These are phyloP conservation scores for Cryphonectria parasitica DNA, from an alignment of 2,329 filamentous ascomycete genomes.

Conservation along the genomic window DNA sequence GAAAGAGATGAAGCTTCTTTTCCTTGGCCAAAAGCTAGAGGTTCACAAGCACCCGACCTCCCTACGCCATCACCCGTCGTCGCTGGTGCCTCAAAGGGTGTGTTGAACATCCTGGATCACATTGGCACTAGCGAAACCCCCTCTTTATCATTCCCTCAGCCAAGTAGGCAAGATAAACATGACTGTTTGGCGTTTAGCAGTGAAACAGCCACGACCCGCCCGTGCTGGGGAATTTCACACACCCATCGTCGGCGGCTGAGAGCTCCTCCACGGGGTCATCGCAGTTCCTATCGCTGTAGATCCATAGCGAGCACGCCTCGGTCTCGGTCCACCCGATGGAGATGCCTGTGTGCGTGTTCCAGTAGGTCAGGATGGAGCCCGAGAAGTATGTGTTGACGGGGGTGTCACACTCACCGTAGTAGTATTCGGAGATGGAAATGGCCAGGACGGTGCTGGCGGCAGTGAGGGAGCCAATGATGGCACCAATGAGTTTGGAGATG, in stretches of 20 bases:
- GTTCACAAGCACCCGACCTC: no score
- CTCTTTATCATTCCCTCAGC: background rate
- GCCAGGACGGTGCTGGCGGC: background rate
- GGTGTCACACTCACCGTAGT: background rate
- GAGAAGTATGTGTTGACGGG: constrained; percentile 1
- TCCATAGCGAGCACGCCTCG: background rate
- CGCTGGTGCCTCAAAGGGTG: no score
- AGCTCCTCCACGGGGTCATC: background rate
- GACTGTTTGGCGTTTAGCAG: background rate
- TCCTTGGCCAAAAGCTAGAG: no score
- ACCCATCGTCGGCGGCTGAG: background rate
- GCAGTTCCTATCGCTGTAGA: constrained; percentile 12
- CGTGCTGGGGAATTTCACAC: background rate
- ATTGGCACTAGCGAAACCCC: background rate
- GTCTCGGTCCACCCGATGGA: constrained; percentile 6
- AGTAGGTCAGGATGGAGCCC: constrained; percentile 5
- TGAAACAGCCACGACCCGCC: constrained; percentile 5
- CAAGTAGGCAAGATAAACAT: background rate
- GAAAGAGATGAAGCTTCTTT: background rate
- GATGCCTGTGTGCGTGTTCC: constrained; percentile 11
- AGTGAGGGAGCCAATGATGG: background rate
- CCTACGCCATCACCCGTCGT: no score
- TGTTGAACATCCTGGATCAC: no score
- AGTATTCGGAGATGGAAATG: constrained; percentile 10
- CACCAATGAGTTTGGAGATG: background rate